These are phyloP conservation scores for Yarrowia divulgata DNA, from an alignment of 805 yeast species.

Conservation along the genomic window DNA sequence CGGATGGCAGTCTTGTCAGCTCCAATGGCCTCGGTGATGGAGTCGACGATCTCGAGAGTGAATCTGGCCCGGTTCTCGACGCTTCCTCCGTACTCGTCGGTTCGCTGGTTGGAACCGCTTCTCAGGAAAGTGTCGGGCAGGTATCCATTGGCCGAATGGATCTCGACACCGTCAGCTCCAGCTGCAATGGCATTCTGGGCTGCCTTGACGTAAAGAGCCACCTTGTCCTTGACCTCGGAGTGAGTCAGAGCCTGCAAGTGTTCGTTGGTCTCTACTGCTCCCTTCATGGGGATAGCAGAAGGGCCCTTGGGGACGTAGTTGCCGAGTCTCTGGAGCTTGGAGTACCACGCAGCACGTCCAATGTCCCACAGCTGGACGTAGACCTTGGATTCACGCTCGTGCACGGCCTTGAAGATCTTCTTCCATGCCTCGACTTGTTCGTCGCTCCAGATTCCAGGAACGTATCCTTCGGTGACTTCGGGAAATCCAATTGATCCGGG, in stretches of 20 bases:
- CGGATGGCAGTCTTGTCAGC: constrained; percentile 58
- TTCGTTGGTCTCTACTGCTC: neutral
- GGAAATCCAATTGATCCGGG: constrained; percentile 51
- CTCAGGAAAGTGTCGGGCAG: constrained; percentile 59
- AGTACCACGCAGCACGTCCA: constrained; percentile 51
- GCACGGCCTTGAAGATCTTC: constrained; percentile 55
- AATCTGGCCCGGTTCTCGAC: constrained; percentile 65
- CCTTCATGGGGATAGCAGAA: constrained; percentile 37
- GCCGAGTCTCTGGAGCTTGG: constrained; percentile 27
- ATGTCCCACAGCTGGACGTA: constrained; percentile 56
- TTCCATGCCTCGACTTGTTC: constrained; percentile 88
- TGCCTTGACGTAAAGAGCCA: constrained; percentile 59
- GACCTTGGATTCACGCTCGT: constrained; percentile 52
- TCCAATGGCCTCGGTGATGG: constrained; percentile 60
- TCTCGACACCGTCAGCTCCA: constrained; percentile 69
- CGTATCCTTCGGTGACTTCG: constrained; percentile 47
- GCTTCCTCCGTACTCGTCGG: constrained; percentile 70
- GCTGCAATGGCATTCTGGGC: constrained; percentile 61
- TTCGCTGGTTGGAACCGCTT: constrained; percentile 57
- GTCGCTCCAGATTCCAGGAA: constrained; percentile 65
- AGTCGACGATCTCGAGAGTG: constrained; percentile 60
- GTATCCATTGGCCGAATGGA: constrained; percentile 72
- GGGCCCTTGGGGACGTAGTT: constrained; percentile 40
- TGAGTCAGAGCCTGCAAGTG: constrained; percentile 52
- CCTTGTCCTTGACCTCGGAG: constrained; percentile 55